These are phyloP conservation scores for Xylaria sp. DNA, from an alignment of 2,329 filamentous ascomycete genomes.

Conservation along the genomic window DNA sequence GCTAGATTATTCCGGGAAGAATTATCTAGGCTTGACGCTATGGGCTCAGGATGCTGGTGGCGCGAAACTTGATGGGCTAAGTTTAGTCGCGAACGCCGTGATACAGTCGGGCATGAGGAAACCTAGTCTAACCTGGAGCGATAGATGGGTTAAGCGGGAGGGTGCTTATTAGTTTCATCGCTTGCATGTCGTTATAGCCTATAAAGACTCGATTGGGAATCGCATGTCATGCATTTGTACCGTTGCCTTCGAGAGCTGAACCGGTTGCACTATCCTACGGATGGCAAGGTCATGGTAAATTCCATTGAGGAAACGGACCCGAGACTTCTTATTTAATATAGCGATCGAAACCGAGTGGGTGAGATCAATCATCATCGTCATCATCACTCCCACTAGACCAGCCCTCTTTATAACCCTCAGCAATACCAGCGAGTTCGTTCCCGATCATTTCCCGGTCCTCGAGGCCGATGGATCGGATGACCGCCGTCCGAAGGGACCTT, in stretches of 20 bases:
- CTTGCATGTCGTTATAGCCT: background rate
- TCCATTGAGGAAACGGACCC: background rate
- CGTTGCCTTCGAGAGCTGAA: background rate
- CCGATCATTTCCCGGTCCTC: slow-evolving; percentile 87
- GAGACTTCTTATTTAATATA: background rate
- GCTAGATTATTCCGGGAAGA: slow-evolving; percentile 75
- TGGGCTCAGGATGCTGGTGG: slow-evolving; percentile 72
- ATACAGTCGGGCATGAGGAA: slow-evolving; percentile 44
- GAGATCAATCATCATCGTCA: slow-evolving; percentile 65
- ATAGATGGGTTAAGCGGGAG: slow-evolving; percentile 37
- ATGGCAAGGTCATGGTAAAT: background rate
- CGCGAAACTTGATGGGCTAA: slow-evolving; percentile 63
- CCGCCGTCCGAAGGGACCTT: slow-evolving; percentile 71
- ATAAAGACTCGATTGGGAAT: background rate
- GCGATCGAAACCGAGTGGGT: background rate
- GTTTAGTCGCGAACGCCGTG: slow-evolving; percentile 39
- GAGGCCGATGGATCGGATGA: slow-evolving; percentile 70
- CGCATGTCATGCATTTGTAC: slow-evolving; percentile 5
- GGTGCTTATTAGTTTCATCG: slow-evolving; percentile 37
- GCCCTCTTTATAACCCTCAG: slow-evolving; percentile 88
- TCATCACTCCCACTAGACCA: slow-evolving; percentile 83
- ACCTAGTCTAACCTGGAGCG: slow-evolving; percentile 38
- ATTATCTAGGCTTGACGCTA: slow-evolving; percentile 74
- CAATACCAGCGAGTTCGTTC: slow-evolving; percentile 83
- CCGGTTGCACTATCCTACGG: too few relatives aligned